Conservation (phyloP, 2,329 filamentous ascomycete species). For the Huntiella moniliformis region DNA sequence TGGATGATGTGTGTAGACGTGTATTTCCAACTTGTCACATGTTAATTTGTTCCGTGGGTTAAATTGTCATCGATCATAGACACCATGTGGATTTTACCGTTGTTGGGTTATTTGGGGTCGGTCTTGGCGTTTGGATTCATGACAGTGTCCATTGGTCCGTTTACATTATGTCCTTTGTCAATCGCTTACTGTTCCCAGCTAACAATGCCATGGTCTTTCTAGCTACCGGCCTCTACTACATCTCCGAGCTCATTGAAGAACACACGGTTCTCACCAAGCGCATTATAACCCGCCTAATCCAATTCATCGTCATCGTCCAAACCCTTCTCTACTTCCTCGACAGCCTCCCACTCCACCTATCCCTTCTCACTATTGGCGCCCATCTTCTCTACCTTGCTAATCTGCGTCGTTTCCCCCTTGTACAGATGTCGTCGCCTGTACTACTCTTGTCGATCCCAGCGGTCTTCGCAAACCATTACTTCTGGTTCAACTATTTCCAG, state of each 20-base stretch:
- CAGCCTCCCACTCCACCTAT: constrained; percentile 62
- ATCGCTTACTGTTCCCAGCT: neutral
- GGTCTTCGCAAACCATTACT: constrained; percentile 76
- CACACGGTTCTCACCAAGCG: constrained; percentile 86
- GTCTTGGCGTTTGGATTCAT: constrained; percentile 82
- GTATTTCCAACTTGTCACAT: neutral
- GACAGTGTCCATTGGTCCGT: constrained; percentile 72
- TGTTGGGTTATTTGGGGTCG: constrained; percentile 78
- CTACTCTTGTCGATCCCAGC: constrained; percentile 64
- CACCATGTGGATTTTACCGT: constrained; percentile 85
- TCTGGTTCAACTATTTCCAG: constrained; percentile 92
- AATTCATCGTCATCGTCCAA: constrained; percentile 58
- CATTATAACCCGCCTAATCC: constrained; percentile 70
- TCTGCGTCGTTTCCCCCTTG: constrained; percentile 53
- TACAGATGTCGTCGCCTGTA: constrained; percentile 71
- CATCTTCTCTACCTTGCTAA: constrained; percentile 82
- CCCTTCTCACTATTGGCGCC: constrained; percentile 55
- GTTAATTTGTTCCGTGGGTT: constrained; percentile 6
- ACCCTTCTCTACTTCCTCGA: constrained; percentile 60
- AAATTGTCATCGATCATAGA: neutral
- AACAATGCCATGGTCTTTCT: constrained; percentile 18
- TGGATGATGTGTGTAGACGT: neutral
- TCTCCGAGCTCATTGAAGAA: constrained; percentile 94
- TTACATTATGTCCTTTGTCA: neutral
- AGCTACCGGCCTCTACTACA: constrained; percentile 94